Percentiles rank a stretch among this genome's conserved stretches.
These are phyloP conservation scores for Neonectria magnoliae DNA, from an alignment of 2,329 filamentous ascomycete genomes.

Conservation along the genomic window DNA sequence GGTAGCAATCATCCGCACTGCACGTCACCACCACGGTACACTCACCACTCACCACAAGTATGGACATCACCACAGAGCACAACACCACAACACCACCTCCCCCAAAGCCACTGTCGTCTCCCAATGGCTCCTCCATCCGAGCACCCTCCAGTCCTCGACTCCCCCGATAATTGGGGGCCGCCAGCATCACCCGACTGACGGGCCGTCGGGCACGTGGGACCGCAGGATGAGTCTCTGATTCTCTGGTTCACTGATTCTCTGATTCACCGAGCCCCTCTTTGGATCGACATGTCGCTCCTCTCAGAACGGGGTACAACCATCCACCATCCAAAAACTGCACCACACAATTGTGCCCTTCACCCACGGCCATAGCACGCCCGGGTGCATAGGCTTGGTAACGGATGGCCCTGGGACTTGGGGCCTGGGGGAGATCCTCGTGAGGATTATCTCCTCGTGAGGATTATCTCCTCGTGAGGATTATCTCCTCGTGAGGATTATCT, in stretches of 20 bases:
- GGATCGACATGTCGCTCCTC: slow-evolving; percentile 32
- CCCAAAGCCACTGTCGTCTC: slow-evolving; percentile 3
- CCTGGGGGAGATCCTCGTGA: not conserved
- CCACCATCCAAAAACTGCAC: slow-evolving; percentile 23
- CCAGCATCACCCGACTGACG: slow-evolving; percentile 35
- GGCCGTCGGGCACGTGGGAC: slow-evolving; percentile 37
- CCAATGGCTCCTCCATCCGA: slow-evolving; percentile 12
- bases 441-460: not conserved
- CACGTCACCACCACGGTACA: not conserved
- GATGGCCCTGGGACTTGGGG: not conserved
- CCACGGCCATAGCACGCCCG: not conserved
- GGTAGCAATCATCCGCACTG: not conserved
- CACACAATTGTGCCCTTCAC: slow-evolving; percentile 18
- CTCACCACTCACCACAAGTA: not conserved
- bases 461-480: not conserved
- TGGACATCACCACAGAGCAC: slow-evolving; percentile 1
- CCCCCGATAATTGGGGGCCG: slow-evolving; percentile 26
- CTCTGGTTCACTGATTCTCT: slow-evolving; percentile 8
- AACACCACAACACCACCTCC: slow-evolving; percentile 24
- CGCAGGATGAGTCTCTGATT: not conserved
- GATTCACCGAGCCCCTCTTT: slow-evolving; percentile 29
- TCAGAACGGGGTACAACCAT: slow-evolving; percentile 25
- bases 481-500: no score
- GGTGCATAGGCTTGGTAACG: not conserved
- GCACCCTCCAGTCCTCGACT: slow-evolving; percentile 14